A percentile compares a stretch with the other conserved stretches of the same genome.
Evolutionary conservation across 106 monocot genomes (phyloP).

Genomic region (Posidonia australis): DNA sequence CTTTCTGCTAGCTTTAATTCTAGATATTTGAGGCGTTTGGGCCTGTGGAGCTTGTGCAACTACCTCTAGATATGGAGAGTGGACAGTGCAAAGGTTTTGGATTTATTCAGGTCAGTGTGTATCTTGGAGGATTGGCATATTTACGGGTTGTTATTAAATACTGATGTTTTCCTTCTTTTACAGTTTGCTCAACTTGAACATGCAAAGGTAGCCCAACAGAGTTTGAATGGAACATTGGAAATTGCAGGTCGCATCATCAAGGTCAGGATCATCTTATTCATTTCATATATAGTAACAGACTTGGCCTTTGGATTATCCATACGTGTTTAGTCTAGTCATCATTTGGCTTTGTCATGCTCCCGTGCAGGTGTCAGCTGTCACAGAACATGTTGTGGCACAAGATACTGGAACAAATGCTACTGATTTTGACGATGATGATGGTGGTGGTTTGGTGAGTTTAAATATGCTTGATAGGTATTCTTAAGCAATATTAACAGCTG

Average conservation of each 20-base stretch:
- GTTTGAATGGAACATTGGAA: conserved; percentile 73
- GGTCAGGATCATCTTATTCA: conserved; percentile 12
- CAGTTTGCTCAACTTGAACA: conserved; percentile 69
- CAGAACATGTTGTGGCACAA: conserved; percentile 51
- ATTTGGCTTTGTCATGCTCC: background rate
- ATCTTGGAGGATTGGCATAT: background rate
- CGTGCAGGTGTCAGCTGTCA: conserved; percentile 61
- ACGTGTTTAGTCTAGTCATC: background rate
- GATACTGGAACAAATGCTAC: conserved; percentile 47
- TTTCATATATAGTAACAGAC: background rate
- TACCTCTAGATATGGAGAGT: conserved; percentile 61
- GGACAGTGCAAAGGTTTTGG: conserved; percentile 86
- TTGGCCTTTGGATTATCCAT: background rate
- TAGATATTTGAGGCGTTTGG: conserved; percentile 92
- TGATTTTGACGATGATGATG: conserved; percentile 89
- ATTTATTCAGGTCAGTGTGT: conserved; percentile 59
- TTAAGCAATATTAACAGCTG: background rate
- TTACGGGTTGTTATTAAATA: background rate
- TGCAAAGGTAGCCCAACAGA: conserved; percentile 59
- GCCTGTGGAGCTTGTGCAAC: conserved; percentile 71
- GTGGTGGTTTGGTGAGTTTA: conserved; percentile 72
- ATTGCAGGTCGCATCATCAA: conserved; percentile 69
- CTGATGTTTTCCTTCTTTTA: conserved; percentile 3
- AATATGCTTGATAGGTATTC: background rate
- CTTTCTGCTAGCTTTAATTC: background rate